Conservation (phyloP, 2,329 filamentous ascomycete species). For the Pseudocercospora macadamiae region DNA sequence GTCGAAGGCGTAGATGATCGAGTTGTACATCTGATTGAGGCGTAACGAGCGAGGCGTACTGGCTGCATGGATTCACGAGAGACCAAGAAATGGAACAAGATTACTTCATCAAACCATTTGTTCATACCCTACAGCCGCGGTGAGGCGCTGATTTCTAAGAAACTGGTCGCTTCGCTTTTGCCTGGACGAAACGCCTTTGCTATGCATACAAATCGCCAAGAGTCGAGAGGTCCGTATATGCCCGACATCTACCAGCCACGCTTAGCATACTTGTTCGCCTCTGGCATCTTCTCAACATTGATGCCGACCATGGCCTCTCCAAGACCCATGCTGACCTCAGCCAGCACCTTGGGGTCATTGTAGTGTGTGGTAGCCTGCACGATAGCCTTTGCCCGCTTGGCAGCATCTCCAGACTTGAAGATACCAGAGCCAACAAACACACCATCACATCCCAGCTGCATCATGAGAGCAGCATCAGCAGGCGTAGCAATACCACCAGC, state of each 20-base stretch:
- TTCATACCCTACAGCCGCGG: background rate
- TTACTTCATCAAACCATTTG: background rate
- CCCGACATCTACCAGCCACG: constrained; percentile 71
- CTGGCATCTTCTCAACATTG: constrained; percentile 76
- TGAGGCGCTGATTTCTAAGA: constrained; percentile 1
- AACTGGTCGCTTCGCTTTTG: background rate
- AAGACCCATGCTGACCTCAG: constrained; percentile 82
- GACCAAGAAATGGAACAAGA: background rate
- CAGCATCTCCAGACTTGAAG: constrained; percentile 93
- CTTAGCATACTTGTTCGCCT: constrained; percentile 79
- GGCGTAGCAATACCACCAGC: constrained; percentile 99
- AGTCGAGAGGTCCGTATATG: background rate
- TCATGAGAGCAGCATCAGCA: constrained; percentile 95
- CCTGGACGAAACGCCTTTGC: background rate
- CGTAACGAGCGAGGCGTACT: background rate
- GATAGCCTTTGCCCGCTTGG: constrained; percentile 89
- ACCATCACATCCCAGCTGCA: constrained; percentile 97
- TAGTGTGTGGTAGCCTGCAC: constrained; percentile 93
- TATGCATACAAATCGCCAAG: background rate
- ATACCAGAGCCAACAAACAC: constrained; percentile 97
- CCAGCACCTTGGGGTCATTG: constrained; percentile 80
- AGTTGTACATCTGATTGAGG: background rate
- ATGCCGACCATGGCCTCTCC: constrained; percentile 99
- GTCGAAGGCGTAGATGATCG: background rate
- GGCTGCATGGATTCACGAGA: too few relatives aligned